Evolutionary conservation across 2,329 filamentous ascomycete species (phyloP).

Genomic region (Trichoderma afroharzianum): DNA sequence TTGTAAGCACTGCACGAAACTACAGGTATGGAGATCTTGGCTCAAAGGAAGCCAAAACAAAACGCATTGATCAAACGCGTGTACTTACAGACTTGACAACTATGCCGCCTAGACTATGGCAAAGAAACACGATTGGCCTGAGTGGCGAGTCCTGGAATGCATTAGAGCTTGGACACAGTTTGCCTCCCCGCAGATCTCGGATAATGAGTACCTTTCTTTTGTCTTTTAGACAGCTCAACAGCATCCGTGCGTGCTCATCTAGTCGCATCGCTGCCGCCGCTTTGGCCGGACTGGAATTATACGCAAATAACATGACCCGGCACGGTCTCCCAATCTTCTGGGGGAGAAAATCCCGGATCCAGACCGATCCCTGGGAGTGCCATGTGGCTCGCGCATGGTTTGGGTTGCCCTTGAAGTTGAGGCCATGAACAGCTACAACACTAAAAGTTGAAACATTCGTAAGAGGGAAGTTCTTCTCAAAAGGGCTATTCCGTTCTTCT

Average conservation of each 20-base stretch:
- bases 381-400: conserved; percentile 13
- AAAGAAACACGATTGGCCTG: conserved; percentile 15
- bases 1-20: background rate
- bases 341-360: conserved; percentile 11
- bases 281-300: conserved; percentile 15
- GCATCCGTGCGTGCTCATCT: conserved; percentile 2
- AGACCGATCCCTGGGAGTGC: background rate
- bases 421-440: conserved; percentile 14
- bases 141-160: background rate
- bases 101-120: conserved; percentile 20
- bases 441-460: background rate
- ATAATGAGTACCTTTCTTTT: conserved; percentile 2
- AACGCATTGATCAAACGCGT: background rate
- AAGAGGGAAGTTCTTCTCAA: background rate
- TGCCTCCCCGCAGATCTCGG: background rate
- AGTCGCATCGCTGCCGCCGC: background rate
- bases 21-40: background rate
- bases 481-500: background rate
- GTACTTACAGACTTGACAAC: conserved; percentile 18
- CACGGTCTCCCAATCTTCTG: background rate
- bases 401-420: conserved; percentile 12
- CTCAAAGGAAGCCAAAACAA: background rate
- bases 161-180: background rate
- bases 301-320: conserved; percentile 10
- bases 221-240: background rate